Base-by-base conservation (phyloP, 495 filamentous ascomycete genomes). In the Cercophora newfieldiana region DNA sequence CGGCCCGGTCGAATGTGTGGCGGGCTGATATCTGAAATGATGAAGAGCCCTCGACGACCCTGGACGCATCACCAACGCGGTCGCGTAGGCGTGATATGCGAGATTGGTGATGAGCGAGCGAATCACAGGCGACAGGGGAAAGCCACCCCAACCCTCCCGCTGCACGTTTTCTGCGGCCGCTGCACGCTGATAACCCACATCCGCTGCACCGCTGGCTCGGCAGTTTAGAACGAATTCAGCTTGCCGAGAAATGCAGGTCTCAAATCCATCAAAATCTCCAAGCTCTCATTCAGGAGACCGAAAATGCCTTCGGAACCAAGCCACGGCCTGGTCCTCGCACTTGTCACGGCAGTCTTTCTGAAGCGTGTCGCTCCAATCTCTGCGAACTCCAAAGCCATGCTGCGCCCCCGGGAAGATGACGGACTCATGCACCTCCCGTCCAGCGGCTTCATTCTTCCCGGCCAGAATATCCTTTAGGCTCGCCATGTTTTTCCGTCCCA, bases 371-470 rank as follows among this genome's bases (percentile, higher is more conserved):
- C 70, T 70, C 12, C 71, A 66, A 72, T 85, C 78, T 24, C 77
- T 82, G 47, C 85, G 72, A 4, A 89, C 74, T 8, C 87, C 86
- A 75, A 90, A 90, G 4, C 86, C 88, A 75, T 86, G 87, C 65
- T 78, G 81, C 6, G 86, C 86, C 7, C 87, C 87, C 1, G 79
- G 71, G 67, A 86, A 86, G 44, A 87, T 68, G 30, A 81, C 77
- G 51, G 84, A 78, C 70, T 89, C 84, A 37, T 79, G 77, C 53
- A 73, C 53, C 29, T 47, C 53, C 44, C 29, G 30, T 10, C 24
- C 26, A 18, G 29, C 37, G 14, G 56, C 29, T 2, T 4, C 31
- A 18, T 75, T 79, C 72, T 83, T 82, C 33, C 66, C 70, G 44
- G 64, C 72, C 61, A 87, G 67, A 7, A 84, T 72, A 7, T 72